phyloP scores from a whole-genome alignment of 176 grass and related monocot species.

The Areca catechu region DNA sequence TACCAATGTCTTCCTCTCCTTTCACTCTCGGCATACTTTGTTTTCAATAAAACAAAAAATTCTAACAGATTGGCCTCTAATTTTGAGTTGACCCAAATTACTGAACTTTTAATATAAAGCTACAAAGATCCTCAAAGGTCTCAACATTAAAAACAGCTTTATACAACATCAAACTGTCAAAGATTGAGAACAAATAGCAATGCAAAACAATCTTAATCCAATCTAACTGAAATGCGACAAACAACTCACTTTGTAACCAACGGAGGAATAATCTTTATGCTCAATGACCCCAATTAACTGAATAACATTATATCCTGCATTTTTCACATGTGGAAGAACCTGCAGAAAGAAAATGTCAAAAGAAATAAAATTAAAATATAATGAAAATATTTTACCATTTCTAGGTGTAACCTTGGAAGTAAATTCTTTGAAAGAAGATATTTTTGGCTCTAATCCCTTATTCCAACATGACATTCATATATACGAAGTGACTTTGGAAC shows the following conservation, averaged over 20 bases:
- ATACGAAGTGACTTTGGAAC: constrained; percentile 76
- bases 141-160: too few species aligned
- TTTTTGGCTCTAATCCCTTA: constrained; percentile 70
- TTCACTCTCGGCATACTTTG: too few species aligned
- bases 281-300: constrained; percentile 82
- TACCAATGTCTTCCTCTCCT: too few species aligned
- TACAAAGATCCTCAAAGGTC: too few species aligned
- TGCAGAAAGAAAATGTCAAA: constrained; percentile 26
- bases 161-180: too few species aligned
- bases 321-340: constrained; percentile 82
- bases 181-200: too few species aligned
- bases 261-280: constrained; percentile 90
- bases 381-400: too few species aligned
- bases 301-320: constrained; percentile 78
- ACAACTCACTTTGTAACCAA: constrained; percentile 75
- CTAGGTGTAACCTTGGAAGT: constrained; percentile 47
- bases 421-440: constrained; percentile 87
- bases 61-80: too few species aligned
- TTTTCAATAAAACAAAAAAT: too few species aligned
- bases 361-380: constrained; percentile 1
- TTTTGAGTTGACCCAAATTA: too few species aligned
- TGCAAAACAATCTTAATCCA: too few species aligned
- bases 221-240: neutral
- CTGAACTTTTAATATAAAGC: too few species aligned
- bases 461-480: constrained; percentile 90